phyloP scores from a whole-genome alignment of 495 filamentous ascomycete species.

The Letharia columbiana region DNA sequence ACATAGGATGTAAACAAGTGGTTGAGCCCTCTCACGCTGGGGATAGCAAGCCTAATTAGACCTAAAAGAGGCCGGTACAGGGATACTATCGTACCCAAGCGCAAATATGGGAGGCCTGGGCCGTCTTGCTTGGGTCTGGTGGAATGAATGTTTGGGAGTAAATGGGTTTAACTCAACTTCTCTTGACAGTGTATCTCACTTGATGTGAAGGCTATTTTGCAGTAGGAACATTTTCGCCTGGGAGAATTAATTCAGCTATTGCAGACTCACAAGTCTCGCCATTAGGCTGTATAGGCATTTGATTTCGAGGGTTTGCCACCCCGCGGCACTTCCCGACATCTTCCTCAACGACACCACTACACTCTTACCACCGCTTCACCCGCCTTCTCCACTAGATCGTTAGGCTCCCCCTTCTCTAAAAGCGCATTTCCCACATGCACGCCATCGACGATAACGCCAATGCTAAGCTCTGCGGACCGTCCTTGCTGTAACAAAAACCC shows the following conservation, averaged over 20 bases:
- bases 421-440: not conserved
- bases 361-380: not conserved
- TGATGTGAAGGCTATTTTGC: not conserved
- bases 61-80: too few relatives aligned
- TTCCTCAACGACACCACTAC: not conserved
- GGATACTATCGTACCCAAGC: too few relatives aligned
- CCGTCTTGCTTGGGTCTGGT: too few relatives aligned
- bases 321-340: not conserved
- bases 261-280: not conserved
- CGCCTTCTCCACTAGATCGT: not conserved
- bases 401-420: not conserved
- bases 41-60: too few relatives aligned
- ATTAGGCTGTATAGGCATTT: not conserved
- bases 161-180: too few relatives aligned
- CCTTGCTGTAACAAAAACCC: not conserved
- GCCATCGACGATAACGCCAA: not conserved
- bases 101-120: too few relatives aligned
- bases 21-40: too few relatives aligned
- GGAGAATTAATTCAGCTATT: not conserved
- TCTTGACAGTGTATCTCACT: too few relatives aligned
- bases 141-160: too few relatives aligned
- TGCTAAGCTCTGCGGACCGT: not conserved
- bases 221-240: not conserved
- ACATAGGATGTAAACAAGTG: too few relatives aligned
- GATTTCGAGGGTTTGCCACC: not conserved